These are phyloP conservation scores for Salix dunnii DNA, from an alignment of 345 rosid genomes.

Conservation along the genomic window DNA sequence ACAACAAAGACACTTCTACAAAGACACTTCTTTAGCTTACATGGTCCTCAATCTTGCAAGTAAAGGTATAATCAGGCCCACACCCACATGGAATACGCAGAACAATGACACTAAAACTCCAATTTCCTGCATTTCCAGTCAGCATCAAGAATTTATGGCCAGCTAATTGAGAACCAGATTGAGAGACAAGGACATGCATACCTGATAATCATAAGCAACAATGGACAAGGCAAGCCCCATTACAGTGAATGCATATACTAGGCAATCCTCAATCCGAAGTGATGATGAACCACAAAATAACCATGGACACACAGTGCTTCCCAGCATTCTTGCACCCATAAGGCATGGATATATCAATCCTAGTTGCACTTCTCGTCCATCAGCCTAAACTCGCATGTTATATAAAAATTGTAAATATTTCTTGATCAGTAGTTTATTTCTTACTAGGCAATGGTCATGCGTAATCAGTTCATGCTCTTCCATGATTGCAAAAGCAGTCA, in stretches of 20 bases:
- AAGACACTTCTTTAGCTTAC: conserved; percentile 32
- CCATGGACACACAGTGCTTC: conserved; percentile 90
- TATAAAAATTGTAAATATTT: background rate
- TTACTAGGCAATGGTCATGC: background rate
- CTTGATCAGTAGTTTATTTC: conserved; percentile 3
- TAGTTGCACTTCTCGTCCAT: conserved; percentile 82
- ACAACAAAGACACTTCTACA: background rate
- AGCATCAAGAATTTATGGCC: conserved; percentile 7
- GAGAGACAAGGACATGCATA: conserved; percentile 20
- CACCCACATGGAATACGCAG: conserved; percentile 68
- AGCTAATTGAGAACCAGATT: background rate
- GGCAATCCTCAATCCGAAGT: conserved; percentile 72
- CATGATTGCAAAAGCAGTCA: background rate
- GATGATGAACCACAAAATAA: conserved; percentile 57
- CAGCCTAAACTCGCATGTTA: conserved; percentile 56
- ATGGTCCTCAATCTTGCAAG: conserved; percentile 92
- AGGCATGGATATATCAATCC: conserved; percentile 82
- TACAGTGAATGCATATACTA: conserved; percentile 51
- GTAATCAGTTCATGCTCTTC: background rate
- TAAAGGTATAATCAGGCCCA: conserved; percentile 69
- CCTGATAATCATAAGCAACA: conserved; percentile 95
- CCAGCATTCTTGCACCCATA: conserved; percentile 91
- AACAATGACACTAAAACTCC: conserved; percentile 64
- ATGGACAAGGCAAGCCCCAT: conserved; percentile 64
- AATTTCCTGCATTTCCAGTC: conserved; percentile 62